phyloP scores from a whole-genome alignment of 805 yeast species.

The Nakazawaea wyomingensis region DNA sequence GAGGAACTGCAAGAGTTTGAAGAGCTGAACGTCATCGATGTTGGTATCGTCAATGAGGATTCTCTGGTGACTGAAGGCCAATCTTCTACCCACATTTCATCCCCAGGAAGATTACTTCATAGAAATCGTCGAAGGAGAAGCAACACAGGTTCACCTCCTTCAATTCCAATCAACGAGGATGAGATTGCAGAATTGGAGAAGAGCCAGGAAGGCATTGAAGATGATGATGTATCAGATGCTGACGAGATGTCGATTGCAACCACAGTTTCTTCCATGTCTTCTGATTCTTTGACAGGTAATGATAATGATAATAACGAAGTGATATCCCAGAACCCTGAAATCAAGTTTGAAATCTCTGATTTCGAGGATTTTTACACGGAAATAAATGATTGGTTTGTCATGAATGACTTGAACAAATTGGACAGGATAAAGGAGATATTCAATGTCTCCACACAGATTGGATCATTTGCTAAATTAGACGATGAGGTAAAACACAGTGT shows the following conservation, averaged over 20 bases:
- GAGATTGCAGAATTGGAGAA: slow-evolving; percentile 27
- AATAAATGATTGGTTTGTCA: slow-evolving; percentile 32
- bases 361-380: slow-evolving; percentile 33
- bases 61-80: background rate
- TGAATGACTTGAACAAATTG: slow-evolving; percentile 24
- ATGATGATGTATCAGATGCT: slow-evolving; percentile 18
- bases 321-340: slow-evolving; percentile 33
- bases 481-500: background rate
- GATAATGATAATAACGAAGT: slow-evolving; percentile 24
- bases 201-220: slow-evolving; percentile 26
- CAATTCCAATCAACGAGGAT: background rate
- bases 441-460: background rate
- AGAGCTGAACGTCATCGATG: slow-evolving; percentile 13
- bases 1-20: slow-evolving; percentile 12
- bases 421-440: slow-evolving; percentile 13
- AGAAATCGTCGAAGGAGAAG: slow-evolving; percentile 7
- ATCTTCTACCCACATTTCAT: slow-evolving; percentile 8
- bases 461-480: background rate
- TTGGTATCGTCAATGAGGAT: slow-evolving; percentile 12
- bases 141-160: background rate
- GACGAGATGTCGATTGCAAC: slow-evolving; percentile 12
- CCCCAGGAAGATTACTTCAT: slow-evolving; percentile 12
- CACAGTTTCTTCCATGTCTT: slow-evolving; percentile 5
- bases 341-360: slow-evolving; percentile 39
- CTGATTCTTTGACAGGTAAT: background rate